Evolutionary conservation across 441 rosid genomes (phyloP).

Genomic region (Biscutella laevigata): DNA sequence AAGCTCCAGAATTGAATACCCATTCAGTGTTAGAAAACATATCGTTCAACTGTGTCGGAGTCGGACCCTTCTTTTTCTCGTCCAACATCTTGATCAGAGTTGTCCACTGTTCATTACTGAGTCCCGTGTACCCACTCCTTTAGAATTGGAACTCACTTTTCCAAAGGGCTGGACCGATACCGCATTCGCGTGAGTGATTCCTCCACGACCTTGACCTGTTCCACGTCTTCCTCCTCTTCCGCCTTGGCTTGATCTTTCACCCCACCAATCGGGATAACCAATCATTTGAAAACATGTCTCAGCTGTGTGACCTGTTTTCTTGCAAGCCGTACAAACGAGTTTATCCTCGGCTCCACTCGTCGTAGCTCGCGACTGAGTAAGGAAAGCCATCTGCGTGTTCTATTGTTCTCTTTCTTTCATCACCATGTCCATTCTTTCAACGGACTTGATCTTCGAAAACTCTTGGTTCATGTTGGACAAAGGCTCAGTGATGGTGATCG

Average conservation of each 20-base stretch:
- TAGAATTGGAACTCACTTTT: background rate
- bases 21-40: background rate
- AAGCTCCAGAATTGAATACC: background rate
- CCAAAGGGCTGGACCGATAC: fast-evolving
- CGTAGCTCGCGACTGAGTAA: background rate
- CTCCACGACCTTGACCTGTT: background rate
- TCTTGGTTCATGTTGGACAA: too few species aligned
- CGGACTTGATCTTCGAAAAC: background rate
- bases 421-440: background rate
- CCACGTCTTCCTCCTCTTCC: too few species aligned
- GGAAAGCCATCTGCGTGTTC: background rate
- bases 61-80: background rate
- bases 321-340: background rate
- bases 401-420: background rate
- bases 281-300: background rate
- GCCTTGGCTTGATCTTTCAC: background rate
- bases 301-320: background rate
- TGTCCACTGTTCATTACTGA: background rate
- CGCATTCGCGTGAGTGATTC: background rate
- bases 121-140: background rate
- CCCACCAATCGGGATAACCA: background rate
- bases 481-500: too few species aligned
- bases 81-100: background rate
- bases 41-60: background rate
- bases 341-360: background rate